Percentiles rank a stretch among this genome's conserved stretches.
These are phyloP conservation scores for Lathyrus oleraceus DNA, from an alignment of 306 rosid genomes.

Conservation along the genomic window DNA sequence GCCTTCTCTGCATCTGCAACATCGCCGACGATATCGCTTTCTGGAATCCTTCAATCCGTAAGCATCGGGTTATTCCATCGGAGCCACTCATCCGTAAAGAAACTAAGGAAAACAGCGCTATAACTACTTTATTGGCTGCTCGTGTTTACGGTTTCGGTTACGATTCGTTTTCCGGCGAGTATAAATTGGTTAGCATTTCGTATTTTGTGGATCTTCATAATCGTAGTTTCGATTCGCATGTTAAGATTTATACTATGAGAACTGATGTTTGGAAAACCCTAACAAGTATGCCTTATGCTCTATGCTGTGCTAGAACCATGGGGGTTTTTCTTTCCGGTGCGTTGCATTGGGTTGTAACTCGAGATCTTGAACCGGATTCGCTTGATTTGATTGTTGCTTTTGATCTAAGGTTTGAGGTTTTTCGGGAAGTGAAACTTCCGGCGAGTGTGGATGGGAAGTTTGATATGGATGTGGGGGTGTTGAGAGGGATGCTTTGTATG, in stretches of 20 bases:
- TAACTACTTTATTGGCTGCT: slow-evolving; percentile 31
- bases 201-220: slow-evolving; percentile 46
- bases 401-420: slow-evolving; percentile 44
- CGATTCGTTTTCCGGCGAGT: slow-evolving; percentile 46
- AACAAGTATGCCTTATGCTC: slow-evolving; percentile 56
- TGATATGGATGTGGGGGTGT: slow-evolving; percentile 48
- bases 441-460: slow-evolving; percentile 24
- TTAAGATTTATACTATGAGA: slow-evolving; percentile 53
- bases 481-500: slow-evolving; percentile 56
- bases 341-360: slow-evolving; percentile 72
- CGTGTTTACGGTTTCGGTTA: slow-evolving; percentile 65
- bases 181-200: slow-evolving; percentile 62
- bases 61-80: slow-evolving; percentile 49
- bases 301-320: slow-evolving; percentile 56
- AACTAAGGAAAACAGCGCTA: not conserved
- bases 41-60: slow-evolving; percentile 66
- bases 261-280: slow-evolving; percentile 52
- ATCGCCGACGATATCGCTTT: slow-evolving; percentile 69
- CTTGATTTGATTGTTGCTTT: slow-evolving; percentile 53
- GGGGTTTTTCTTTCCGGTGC: slow-evolving; percentile 51
- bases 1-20: slow-evolving; percentile 66
- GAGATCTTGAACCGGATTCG: slow-evolving; percentile 36
- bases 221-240: slow-evolving; percentile 42
- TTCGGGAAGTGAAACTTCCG: slow-evolving; percentile 57
- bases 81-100: slow-evolving; percentile 28